These are phyloP conservation scores for Neurospora africana DNA, from an alignment of 495 filamentous ascomycete genomes.

Conservation along the genomic window DNA sequence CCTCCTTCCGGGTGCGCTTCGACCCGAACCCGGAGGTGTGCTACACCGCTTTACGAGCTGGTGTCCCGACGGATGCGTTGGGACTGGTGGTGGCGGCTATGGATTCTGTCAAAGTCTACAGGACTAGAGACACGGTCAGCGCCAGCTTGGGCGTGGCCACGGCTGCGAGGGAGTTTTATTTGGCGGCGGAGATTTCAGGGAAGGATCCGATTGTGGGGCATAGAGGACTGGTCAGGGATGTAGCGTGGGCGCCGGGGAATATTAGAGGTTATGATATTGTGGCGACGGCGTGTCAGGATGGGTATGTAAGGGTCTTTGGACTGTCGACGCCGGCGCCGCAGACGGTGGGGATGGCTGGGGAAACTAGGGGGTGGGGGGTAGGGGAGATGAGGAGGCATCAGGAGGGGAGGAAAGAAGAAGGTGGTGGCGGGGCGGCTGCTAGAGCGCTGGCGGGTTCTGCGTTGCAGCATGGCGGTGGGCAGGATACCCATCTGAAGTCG, in stretches of 20 bases:
- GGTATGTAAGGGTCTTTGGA: constrained; percentile 74
- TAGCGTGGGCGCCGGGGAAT: constrained; percentile 86
- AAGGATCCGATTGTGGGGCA: constrained; percentile 27
- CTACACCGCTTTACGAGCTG: constrained; percentile 63
- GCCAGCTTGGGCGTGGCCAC: constrained; percentile 40
- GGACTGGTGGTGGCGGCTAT: constrained; percentile 76
- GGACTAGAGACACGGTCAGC: constrained; percentile 52
- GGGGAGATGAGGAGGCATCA: constrained; percentile 12
- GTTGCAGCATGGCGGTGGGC: neutral
- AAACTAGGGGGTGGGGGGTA: neutral
- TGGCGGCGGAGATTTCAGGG: constrained; percentile 59
- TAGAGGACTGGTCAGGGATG: constrained; percentile 69
- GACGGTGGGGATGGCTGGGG: neutral
- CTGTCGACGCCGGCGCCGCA: constrained; percentile 47
- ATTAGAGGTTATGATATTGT: constrained; percentile 79
- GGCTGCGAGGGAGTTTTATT: constrained; percentile 56
- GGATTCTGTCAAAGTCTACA: constrained; percentile 67
- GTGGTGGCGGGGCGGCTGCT: neutral
- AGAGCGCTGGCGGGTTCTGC: neutral
- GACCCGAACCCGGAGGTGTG: constrained; percentile 73
- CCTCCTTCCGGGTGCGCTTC: constrained; percentile 73
- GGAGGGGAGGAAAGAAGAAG: constrained; percentile 18
- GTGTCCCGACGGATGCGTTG: constrained; percentile 61
- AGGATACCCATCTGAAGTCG: constrained; percentile 21
- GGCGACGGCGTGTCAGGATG: constrained; percentile 87